Percentiles rank a stretch among this genome's conserved stretches.
Conservation (phyloP, 805 yeast genomes). For the Saturnispora quitensis region DNA sequence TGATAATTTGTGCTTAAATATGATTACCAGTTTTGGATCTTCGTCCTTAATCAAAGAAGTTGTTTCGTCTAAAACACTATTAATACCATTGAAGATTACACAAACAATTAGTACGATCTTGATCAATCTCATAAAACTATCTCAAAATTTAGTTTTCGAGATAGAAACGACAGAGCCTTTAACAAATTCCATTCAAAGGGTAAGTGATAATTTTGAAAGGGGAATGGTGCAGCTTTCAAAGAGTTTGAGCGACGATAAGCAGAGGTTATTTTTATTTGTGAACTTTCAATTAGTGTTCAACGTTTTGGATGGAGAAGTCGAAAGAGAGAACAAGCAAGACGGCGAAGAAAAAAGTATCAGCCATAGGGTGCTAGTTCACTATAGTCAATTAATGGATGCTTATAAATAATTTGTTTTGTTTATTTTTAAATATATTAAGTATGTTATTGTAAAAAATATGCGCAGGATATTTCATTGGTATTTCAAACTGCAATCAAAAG, state of each 20-base stretch:
- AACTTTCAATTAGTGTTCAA: conserved; percentile 59
- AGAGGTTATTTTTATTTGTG: conserved; percentile 66
- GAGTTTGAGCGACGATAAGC: conserved; percentile 32
- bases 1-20: conserved; percentile 66
- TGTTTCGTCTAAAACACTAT: conserved; percentile 18
- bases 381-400: conserved; percentile 1
- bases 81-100: conserved; percentile 55
- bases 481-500: too few species aligned
- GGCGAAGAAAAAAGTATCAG: conserved; percentile 1
- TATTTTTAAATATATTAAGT: too few species aligned
- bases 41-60: conserved; percentile 22
- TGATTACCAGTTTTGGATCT: conserved; percentile 45
- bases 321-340: background rate
- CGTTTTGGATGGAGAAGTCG: conserved; percentile 29
- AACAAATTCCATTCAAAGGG: conserved; percentile 53
- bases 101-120: conserved; percentile 71
- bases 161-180: conserved; percentile 55
- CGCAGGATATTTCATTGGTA: background rate
- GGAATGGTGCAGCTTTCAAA: conserved; percentile 62
- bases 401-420: background rate
- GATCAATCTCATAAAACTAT: conserved; percentile 58
- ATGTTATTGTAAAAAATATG: background rate
- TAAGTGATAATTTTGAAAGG: conserved; percentile 74
- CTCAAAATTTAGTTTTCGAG: conserved; percentile 24
- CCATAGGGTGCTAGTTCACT: background rate